These are phyloP conservation scores for Mortierella alpina DNA, from an alignment of 192 early-diverging fungal species.

Conservation along the genomic window DNA sequence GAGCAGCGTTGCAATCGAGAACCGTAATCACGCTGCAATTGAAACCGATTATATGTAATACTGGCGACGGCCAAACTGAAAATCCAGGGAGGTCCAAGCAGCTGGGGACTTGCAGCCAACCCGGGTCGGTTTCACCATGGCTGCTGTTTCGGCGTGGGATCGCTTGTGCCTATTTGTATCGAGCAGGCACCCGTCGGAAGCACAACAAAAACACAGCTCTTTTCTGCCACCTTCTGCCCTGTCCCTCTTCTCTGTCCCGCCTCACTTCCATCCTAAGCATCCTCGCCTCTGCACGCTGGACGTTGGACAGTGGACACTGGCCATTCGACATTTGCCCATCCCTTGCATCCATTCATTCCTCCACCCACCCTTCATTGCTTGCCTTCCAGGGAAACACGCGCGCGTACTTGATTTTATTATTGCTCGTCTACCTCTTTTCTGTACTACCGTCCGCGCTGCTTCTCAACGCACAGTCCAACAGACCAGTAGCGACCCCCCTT, in stretches of 20 bases:
- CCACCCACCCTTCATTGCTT: not conserved
- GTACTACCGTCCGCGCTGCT: not conserved
- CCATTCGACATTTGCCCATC: not conserved
- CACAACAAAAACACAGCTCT: not conserved
- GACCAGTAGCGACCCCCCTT: not conserved
- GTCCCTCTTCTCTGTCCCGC: not conserved
- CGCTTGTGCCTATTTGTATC: too few species aligned
- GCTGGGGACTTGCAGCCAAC: too few species aligned
- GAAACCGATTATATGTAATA: too few species aligned
- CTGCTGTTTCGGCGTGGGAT: too few species aligned
- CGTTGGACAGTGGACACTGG: too few species aligned
- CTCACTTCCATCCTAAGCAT: not conserved
- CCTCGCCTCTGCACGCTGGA: not conserved
- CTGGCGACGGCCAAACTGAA: too few species aligned
- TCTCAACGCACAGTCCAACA: slow-evolving; percentile 4
- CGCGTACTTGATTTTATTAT: not conserved
- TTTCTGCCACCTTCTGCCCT: not conserved
- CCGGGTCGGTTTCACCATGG: too few species aligned
- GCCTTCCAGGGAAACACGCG: not conserved
- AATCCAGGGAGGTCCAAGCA: too few species aligned
- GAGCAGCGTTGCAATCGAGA: too few species aligned
- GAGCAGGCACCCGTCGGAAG: too few species aligned
- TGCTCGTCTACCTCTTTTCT: not conserved
- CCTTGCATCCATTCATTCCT: not conserved
- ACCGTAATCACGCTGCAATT: too few species aligned